Evolutionary conservation across 2,329 filamentous ascomycete genomes (phyloP).

Genomic region (Raffaelea arxii): DNA sequence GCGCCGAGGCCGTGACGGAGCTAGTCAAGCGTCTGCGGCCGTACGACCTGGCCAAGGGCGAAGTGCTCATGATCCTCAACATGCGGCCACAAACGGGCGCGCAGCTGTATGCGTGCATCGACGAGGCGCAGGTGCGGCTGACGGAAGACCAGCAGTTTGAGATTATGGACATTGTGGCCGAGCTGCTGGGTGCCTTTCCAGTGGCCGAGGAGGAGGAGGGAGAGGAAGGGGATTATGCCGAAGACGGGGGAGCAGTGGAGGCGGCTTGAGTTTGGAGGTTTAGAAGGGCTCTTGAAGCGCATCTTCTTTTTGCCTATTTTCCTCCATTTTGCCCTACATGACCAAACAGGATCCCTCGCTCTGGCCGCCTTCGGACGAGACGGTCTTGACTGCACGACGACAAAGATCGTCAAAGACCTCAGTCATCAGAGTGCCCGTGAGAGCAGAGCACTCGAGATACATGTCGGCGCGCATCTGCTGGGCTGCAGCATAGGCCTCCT

Average conservation of each 20-base stretch:
- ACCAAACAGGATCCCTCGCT: slow-evolving; percentile 44
- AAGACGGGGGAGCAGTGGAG: neutral
- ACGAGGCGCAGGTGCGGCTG: slow-evolving; percentile 55
- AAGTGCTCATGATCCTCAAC: slow-evolving; percentile 60
- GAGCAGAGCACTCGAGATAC: slow-evolving; percentile 55
- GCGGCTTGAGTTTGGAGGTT: neutral
- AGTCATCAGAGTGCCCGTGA: slow-evolving; percentile 48
- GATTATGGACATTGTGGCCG: slow-evolving; percentile 45
- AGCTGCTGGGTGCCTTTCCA: slow-evolving; percentile 46
- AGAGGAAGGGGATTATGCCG: slow-evolving; percentile 11
- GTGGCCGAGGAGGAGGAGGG: slow-evolving; percentile 24
- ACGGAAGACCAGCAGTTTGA: slow-evolving; percentile 46
- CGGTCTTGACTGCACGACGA: slow-evolving; percentile 41
- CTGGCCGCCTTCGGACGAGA: slow-evolving; percentile 36
- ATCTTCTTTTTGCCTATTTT: neutral
- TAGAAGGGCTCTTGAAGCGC: neutral
- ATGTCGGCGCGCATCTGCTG: slow-evolving; percentile 51
- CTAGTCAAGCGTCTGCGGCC: slow-evolving; percentile 46
- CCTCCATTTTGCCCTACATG: slow-evolving; percentile 23
- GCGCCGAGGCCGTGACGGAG: slow-evolving; percentile 36
- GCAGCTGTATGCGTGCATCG: slow-evolving; percentile 52
- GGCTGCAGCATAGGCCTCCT: slow-evolving; percentile 47
- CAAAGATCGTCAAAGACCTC: slow-evolving; percentile 53
- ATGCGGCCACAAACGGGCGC: slow-evolving; percentile 48
- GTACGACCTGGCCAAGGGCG: slow-evolving; percentile 56